A percentile compares a stretch with the other conserved stretches of the same genome.
phyloP scores from a whole-genome alignment of 345 rosid species.

The Brassica nigra region DNA sequence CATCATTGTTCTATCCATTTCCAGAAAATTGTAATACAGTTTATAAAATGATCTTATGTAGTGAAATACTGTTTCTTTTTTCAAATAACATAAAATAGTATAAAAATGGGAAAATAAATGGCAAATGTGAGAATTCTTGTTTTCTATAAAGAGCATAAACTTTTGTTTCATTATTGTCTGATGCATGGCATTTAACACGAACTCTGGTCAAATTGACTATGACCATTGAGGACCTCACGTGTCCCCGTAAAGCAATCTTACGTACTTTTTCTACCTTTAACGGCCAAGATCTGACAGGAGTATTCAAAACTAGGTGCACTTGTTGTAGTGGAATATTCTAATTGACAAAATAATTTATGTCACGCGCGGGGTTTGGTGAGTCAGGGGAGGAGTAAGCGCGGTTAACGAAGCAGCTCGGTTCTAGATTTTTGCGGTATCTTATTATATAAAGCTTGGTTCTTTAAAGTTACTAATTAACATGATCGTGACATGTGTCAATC shows the following conservation, averaged over 20 bases:
- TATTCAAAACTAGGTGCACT: slow-evolving; percentile 7
- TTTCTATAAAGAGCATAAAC: slow-evolving; percentile 27
- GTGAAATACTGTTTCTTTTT: neutral
- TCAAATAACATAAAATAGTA: neutral
- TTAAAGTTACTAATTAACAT: too few relatives aligned
- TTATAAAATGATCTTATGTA: neutral
- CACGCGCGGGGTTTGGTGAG: slow-evolving; percentile 43
- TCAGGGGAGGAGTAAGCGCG: slow-evolving; percentile 34
- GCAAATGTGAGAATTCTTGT: slow-evolving; percentile 17
- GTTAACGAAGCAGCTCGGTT: slow-evolving; percentile 29
- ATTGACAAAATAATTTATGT: slow-evolving; percentile 4
- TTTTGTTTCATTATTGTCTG: slow-evolving; percentile 35
- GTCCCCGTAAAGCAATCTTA: slow-evolving; percentile 38
- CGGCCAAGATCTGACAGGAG: slow-evolving; percentile 21
- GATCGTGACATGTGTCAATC: too few relatives aligned
- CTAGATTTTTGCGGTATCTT: slow-evolving; percentile 10
- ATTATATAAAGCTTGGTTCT: too few relatives aligned
- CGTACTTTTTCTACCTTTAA: neutral
- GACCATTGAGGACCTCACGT: slow-evolving; percentile 40
- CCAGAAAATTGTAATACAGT: slow-evolving; percentile 3
- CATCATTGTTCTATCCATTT: slow-evolving; percentile 39
- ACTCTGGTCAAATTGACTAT: slow-evolving; percentile 43
- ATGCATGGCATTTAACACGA: slow-evolving; percentile 35
- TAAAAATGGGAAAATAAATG: slow-evolving; percentile 1
- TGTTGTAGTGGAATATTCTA: slow-evolving; percentile 10